Evolutionary conservation across 805 yeast genomes (phyloP).

Genomic region (Yamadazyma akitaensis): DNA sequence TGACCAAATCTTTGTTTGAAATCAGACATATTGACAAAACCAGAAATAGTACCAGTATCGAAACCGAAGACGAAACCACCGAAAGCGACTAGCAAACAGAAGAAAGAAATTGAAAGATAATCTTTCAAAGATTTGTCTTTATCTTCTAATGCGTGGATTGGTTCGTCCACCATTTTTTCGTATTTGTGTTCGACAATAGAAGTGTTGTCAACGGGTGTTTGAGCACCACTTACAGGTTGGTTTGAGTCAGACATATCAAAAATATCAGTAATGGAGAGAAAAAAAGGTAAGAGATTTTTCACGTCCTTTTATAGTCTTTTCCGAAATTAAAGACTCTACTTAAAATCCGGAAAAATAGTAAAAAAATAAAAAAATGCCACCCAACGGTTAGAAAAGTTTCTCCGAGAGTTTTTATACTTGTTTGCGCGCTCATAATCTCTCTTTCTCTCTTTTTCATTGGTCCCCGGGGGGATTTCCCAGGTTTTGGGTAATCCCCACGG

Average conservation of each 20-base stretch:
- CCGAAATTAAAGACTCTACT: neutral
- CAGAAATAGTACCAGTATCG: constrained; percentile 77
- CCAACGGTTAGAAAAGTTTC: constrained; percentile 3
- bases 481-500: constrained; percentile 2
- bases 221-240: constrained; percentile 14
- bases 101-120: constrained; percentile 30
- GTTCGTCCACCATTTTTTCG: constrained; percentile 10
- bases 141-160: constrained; percentile 19
- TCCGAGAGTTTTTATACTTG: constrained; percentile 3
- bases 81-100: constrained; percentile 59
- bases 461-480: neutral
- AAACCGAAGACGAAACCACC: constrained; percentile 78
- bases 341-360: neutral
- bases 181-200: constrained; percentile 15
- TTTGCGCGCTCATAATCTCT: neutral
- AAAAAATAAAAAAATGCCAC: constrained; percentile 2
- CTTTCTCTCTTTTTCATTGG: constrained; percentile 1
- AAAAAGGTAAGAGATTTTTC: neutral
- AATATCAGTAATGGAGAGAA: neutral
- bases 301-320: constrained; percentile 1
- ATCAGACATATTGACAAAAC: constrained; percentile 60
- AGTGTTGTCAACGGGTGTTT: constrained; percentile 16
- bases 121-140: constrained; percentile 26
- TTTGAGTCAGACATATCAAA: constrained; percentile 7
- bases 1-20: constrained; percentile 53